A percentile compares a stretch with the other conserved stretches of the same genome.
These are phyloP conservation scores for Kockiozyma suomiensis DNA, from an alignment of 805 yeast species.

Conservation along the genomic window DNA sequence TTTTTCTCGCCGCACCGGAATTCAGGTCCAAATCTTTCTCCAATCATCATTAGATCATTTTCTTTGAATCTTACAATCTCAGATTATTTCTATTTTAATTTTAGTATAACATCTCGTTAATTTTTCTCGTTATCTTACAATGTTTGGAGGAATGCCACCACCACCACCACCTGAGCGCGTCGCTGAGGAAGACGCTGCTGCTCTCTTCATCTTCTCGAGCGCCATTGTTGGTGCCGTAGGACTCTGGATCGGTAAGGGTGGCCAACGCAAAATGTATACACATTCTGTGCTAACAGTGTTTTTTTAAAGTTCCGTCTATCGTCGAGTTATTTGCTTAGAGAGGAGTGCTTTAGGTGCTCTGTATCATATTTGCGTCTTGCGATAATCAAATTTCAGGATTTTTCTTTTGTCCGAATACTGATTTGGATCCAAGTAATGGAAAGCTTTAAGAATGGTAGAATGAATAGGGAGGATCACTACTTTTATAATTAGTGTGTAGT, in stretches of 20 bases:
- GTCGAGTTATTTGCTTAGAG: conserved; percentile 18
- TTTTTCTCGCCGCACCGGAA: neutral
- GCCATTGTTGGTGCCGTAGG: conserved; percentile 44
- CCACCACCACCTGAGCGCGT: conserved; percentile 47
- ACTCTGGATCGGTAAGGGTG: conserved; percentile 47
- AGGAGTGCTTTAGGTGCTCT: too few species aligned
- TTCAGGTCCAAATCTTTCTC: neutral
- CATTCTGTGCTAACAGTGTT: too few species aligned
- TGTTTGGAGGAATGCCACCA: conserved; percentile 46
- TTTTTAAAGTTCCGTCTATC: conserved; percentile 19
- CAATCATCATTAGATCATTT: too few species aligned
- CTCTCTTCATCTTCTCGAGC: conserved; percentile 39
- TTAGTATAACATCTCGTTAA: neutral
- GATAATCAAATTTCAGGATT: too few species aligned
- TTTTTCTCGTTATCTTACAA: conserved; percentile 10
- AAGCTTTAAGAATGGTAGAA: too few species aligned
- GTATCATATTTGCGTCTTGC: too few species aligned
- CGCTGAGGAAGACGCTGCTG: conserved; percentile 39
- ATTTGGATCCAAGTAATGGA: too few species aligned
- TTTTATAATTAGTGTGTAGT: too few species aligned
- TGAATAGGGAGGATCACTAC: too few species aligned
- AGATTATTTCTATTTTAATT: too few species aligned
- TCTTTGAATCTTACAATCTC: neutral
- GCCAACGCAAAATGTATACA: too few species aligned
- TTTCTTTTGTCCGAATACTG: too few species aligned